Conservation (phyloP, 805 yeast genomes). For the Myxozyma mucilagina region DNA sequence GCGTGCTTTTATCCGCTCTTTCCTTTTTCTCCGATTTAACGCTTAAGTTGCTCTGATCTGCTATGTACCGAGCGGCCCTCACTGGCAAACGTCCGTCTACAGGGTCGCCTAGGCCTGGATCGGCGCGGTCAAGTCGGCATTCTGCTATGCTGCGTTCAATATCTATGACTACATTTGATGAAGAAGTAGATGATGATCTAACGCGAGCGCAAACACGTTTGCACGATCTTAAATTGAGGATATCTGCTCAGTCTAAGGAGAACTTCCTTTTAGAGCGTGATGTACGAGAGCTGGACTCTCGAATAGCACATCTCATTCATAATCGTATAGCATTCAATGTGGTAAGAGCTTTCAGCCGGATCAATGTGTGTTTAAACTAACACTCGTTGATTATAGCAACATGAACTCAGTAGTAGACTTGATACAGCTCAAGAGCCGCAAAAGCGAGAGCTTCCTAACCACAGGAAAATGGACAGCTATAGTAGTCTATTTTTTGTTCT, state of each 20-base stretch:
- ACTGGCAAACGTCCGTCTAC: background rate
- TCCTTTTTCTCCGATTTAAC: background rate
- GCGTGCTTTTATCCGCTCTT: background rate
- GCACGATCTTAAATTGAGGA: conserved; percentile 39
- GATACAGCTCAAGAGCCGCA: conserved; percentile 30
- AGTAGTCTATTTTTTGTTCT: conserved; percentile 43
- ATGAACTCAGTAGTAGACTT: conserved; percentile 40
- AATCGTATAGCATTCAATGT: conserved; percentile 43
- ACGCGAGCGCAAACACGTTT: conserved; percentile 38
- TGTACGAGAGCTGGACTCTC: conserved; percentile 43
- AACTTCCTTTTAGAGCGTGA: conserved; percentile 44
- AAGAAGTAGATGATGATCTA: conserved; percentile 41
- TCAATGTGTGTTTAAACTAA: background rate
- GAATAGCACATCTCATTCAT: conserved; percentile 44
- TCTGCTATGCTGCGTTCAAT: conserved; percentile 42
- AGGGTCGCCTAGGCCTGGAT: background rate
- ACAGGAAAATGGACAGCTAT: conserved; percentile 36
- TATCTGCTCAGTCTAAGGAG: conserved; percentile 42
- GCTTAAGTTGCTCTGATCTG: background rate
- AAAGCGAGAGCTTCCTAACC: conserved; percentile 37
- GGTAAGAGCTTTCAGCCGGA: background rate
- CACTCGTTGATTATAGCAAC: conserved; percentile 25
- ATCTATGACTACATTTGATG: conserved; percentile 42
- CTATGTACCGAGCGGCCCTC: background rate
- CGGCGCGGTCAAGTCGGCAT: conserved; percentile 34